phyloP scores from a whole-genome alignment of 352 stramenopile genomes.

The Phytophthora sp. region DNA sequence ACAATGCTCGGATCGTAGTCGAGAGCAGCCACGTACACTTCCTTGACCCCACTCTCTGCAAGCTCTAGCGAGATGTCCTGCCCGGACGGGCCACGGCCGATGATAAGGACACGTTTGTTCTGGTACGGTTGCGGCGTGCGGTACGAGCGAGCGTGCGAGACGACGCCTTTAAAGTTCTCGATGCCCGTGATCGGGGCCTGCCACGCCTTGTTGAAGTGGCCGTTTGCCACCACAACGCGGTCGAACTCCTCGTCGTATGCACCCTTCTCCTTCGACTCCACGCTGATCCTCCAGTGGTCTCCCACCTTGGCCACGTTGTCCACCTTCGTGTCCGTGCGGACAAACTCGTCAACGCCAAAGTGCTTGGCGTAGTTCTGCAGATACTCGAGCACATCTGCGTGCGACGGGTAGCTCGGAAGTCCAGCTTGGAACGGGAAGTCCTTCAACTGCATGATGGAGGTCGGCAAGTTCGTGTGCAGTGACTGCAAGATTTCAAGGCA shows the following conservation, averaged over 20 bases:
- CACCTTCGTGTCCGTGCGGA: slow-evolving; percentile 54
- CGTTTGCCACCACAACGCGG: slow-evolving; percentile 72
- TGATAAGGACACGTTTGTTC: slow-evolving; percentile 59
- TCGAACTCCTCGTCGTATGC: slow-evolving; percentile 62
- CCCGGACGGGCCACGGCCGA: slow-evolving; percentile 69
- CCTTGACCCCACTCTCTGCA: slow-evolving; percentile 27
- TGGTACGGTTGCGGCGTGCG: slow-evolving; percentile 43
- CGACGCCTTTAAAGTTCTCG: slow-evolving; percentile 46
- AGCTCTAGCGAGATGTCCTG: slow-evolving; percentile 79
- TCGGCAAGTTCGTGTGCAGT: slow-evolving; percentile 75
- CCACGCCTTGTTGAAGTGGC: slow-evolving; percentile 67
- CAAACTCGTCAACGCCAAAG: slow-evolving; percentile 53
- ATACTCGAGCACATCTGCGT: slow-evolving; percentile 61
- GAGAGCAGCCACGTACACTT: slow-evolving; percentile 57
- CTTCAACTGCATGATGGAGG: slow-evolving; percentile 72
- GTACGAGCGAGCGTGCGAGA: slow-evolving; percentile 54
- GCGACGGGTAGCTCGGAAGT: slow-evolving; percentile 59
- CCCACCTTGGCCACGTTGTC: slow-evolving; percentile 41
- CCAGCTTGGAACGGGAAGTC: slow-evolving; percentile 56
- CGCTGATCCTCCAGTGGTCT: slow-evolving; percentile 38
- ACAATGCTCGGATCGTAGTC: slow-evolving; percentile 37
- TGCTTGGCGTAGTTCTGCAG: slow-evolving; percentile 58
- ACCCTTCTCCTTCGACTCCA: slow-evolving; percentile 38
- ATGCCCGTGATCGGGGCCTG: slow-evolving; percentile 51
- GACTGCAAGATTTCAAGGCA: slow-evolving; percentile 40